Percentiles rank a stretch among this genome's conserved stretches.
These are phyloP conservation scores for Fusarium sp. DNA, from an alignment of 2,329 filamentous ascomycete genomes.

Conservation along the genomic window DNA sequence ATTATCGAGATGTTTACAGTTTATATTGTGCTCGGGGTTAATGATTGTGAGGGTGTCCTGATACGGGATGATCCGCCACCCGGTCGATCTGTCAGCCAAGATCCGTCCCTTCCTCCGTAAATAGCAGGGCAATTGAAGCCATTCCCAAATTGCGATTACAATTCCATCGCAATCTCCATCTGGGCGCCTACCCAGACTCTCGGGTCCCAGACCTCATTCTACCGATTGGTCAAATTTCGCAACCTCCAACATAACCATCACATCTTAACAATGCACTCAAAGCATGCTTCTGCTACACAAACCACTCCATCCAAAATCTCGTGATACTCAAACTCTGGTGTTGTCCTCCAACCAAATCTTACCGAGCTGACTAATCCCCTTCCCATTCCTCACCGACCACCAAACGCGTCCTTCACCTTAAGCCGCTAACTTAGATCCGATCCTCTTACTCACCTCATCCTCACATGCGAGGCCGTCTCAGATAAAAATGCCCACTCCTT, in stretches of 20 bases:
- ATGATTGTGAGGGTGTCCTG: background rate
- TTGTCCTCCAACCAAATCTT: background rate
- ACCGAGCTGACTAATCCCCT: constrained; percentile 28
- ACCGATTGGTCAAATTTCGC: background rate
- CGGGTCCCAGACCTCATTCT: background rate
- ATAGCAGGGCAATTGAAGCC: background rate
- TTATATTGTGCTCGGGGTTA: background rate
- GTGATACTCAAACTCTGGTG: background rate
- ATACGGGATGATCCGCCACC: background rate
- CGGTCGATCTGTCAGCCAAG: background rate
- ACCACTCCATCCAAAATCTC: background rate
- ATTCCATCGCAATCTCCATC: background rate
- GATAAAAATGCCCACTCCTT: constrained; percentile 24
- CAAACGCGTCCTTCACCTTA: background rate
- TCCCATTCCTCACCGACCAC: constrained; percentile 15
- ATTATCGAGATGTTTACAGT: background rate
- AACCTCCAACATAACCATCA: rapidly evolving
- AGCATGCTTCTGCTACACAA: background rate
- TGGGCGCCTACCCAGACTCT: background rate
- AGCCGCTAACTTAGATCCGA: background rate
- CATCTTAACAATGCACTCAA: rapidly evolving
- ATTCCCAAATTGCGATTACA: background rate
- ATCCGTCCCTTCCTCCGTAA: background rate
- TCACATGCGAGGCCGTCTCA: background rate
- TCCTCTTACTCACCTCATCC: background rate